Base-by-base conservation (phyloP, 164 flowering plant species). In the Vitis vinifera region DNA sequence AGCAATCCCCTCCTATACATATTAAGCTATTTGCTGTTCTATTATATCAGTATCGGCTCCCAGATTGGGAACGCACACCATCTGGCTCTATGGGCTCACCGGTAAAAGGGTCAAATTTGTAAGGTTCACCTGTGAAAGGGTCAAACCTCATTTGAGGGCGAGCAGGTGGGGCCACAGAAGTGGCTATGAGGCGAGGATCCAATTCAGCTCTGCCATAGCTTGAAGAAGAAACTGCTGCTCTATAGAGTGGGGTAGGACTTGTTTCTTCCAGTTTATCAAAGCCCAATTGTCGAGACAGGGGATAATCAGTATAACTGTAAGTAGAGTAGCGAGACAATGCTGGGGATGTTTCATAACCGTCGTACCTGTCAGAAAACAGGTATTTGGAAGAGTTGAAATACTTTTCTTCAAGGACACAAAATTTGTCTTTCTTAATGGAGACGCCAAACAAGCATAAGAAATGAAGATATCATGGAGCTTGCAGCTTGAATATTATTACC, bases 91-190 rank as follows among this genome's bases (percentile, higher is more conserved):
- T 75, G 13, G 76, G 81, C 44, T 78, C 81, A 5, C 78, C 81
- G 16, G 78, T 78, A 62, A 71, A 78, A 37, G 81, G 81, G 59
- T 78, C 81, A 67, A 78, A 78, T 53, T 75, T 78, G 76, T 78
- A 78, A n/a, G 81, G 76, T 56, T 75, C 73, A 47, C 81, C 81
- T 2, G 81, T 78, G 27, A 37, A 75, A 16, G 81, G 78, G 51
- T 78, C 81, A 75, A 75, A 75, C 56, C 76, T 78, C 3, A 74
- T 64, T 30, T 55, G 80, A 47, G 59, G 47, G 11, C 71, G 75
- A 7, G 68, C 16, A 14, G 68, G 63, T 15, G 11, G 74, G 9
- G 13, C 60, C 59, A 31, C 19, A 37, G 60, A n/a, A 63, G 10
- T 63, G 23, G 62, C 62, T 58, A 30, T n/a, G n/a, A 70, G 49